Evolutionary conservation across 352 stramenopile species (phyloP), one percentile per base, ranked within the genome.

Genomic region (Phytophthora brassicae): DNA sequence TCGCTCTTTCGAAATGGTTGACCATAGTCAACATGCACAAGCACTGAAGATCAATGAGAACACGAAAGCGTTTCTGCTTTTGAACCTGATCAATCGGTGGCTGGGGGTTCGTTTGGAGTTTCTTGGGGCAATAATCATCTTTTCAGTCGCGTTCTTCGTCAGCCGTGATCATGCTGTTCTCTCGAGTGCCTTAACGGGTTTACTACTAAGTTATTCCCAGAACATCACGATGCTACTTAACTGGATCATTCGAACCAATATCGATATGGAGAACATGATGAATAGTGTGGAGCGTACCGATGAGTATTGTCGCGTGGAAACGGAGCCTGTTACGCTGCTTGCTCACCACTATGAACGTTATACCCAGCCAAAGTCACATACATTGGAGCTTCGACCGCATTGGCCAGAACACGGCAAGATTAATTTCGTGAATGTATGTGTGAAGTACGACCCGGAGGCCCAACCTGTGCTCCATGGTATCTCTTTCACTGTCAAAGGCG

Each of bases 221-320:
- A 85, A 66, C 33, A 86, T 98, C 36, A 98, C 94, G 6, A 84
- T 86, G 31, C 64, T 89, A n/a, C 78, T 99, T 6, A 98, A 98
- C 64, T 99, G 95, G 95, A 93, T 92, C 42, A 93, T 99, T 33
- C 86, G 95, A 42, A 97, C 90, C 81, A 87, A 88, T 16, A 95
- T 88, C 56, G 94, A 99, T 56, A 77, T 98, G 49, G 94, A 98
- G 57, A 97, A 95, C 29, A 90, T 97, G 56, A 97, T 99, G 78
- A 94, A 98, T 44, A 90, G 91, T 36, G 92, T 99, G 6, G 93
- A 98, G 61, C 75, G 81, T 28, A 81, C 74, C 6, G 66, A 81
- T 12, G 70, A 86, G 22, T 90, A 90, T 59, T 74, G 63, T 16
- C 56, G 38, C 9, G 59, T 90, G 1, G 70, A 81, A 19, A 74